These are phyloP conservation scores for Scedosporium minutisporum DNA, from an alignment of 2,329 filamentous ascomycete species.

Conservation along the genomic window DNA sequence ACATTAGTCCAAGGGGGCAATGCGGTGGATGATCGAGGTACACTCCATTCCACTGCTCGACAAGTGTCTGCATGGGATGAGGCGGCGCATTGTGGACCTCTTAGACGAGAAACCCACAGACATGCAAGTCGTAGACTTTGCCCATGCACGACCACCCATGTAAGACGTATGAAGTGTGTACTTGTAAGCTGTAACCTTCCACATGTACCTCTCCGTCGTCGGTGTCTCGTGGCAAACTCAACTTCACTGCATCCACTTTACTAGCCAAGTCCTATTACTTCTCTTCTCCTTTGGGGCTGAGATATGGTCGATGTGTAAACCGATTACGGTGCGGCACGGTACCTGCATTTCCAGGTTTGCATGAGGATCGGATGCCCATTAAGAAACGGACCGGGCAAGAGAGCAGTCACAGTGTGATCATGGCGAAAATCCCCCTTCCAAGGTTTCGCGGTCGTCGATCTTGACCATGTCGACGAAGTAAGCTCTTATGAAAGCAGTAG, in stretches of 20 bases:
- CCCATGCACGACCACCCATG: neutral
- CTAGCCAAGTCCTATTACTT: neutral
- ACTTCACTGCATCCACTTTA: neutral
- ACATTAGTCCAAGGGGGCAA: neutral
- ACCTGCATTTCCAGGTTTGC: neutral
- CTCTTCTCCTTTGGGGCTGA: neutral
- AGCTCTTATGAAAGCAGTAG: neutral
- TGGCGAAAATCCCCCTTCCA: neutral
- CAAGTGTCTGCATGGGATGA: neutral
- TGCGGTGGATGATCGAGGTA: neutral
- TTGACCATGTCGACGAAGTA: neutral
- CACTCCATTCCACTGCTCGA: neutral
- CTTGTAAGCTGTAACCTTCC: neutral
- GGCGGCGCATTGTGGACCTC: slow-evolving; percentile 1
- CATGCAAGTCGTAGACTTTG: neutral
- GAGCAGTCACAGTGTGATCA: neutral
- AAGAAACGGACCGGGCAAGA: neutral
- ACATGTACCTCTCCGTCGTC: neutral
- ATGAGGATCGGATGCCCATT: neutral
- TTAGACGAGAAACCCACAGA: neutral
- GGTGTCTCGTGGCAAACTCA: neutral
- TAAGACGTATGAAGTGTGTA: neutral
- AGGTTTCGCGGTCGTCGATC: neutral
- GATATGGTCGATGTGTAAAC: neutral
- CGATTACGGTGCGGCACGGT: neutral